These are phyloP conservation scores for Neurospora hispaniola DNA, from an alignment of 495 filamentous ascomycete species.

Conservation along the genomic window DNA sequence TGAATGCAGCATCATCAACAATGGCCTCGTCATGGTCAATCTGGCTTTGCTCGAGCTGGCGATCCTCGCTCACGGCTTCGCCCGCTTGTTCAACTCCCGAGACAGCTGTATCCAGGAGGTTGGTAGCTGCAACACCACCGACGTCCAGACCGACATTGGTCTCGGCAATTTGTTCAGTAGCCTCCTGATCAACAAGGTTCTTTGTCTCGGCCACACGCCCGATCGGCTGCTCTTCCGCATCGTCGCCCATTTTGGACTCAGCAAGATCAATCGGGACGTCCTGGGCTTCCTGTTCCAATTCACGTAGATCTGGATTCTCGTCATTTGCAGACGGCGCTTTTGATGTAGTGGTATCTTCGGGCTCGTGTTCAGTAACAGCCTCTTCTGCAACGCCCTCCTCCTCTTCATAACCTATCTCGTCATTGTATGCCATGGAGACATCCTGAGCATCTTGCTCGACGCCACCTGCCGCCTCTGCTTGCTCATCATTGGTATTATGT, in stretches of 20 bases:
- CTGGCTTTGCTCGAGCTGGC: neutral
- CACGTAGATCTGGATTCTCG: neutral
- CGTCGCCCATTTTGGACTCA: slow-evolving; percentile 2
- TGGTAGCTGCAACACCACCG: neutral
- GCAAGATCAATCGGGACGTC: neutral
- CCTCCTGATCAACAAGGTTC: neutral
- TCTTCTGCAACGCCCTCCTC: neutral
- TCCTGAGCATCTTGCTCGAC: slow-evolving; percentile 8
- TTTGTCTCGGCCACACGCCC: neutral
- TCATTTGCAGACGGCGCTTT: neutral
- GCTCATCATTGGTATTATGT: neutral
- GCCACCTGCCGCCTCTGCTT: slow-evolving; percentile 16
- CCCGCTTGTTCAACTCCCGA: neutral
- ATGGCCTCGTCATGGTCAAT: slow-evolving; percentile 8
- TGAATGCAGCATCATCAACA: neutral
- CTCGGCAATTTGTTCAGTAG: neutral
- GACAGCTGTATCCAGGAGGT: neutral
- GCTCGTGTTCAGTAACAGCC: neutral
- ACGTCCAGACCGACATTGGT: neutral
- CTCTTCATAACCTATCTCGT: slow-evolving; percentile 25
- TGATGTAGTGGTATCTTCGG: neutral
- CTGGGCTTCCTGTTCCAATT: neutral
- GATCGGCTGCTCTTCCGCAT: neutral
- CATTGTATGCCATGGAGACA: slow-evolving; percentile 12
- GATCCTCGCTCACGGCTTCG: neutral